Conservation (phyloP, 208 protist genomes). For the Leishmania gerbilli region DNA sequence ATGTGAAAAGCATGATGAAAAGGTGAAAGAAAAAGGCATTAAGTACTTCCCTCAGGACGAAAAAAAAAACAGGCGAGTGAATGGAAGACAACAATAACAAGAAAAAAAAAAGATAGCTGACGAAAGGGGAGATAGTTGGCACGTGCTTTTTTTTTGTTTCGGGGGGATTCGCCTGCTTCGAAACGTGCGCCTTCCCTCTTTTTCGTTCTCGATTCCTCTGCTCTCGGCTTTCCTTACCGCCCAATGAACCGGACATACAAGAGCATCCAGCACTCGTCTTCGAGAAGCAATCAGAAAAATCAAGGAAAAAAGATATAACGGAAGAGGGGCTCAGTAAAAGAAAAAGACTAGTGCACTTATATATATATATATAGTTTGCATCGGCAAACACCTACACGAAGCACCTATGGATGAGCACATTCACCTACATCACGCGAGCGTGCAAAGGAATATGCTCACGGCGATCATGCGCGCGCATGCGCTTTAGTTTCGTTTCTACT, state of each 20-base stretch:
- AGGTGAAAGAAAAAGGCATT: background rate
- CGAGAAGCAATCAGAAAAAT: background rate
- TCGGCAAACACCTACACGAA: background rate
- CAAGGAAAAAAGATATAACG: background rate
- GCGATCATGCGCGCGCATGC: background rate
- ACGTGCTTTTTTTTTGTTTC: background rate
- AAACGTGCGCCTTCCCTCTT: background rate
- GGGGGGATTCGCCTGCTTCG: background rate
- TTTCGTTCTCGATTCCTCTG: background rate
- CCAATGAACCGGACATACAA: background rate
- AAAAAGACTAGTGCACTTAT: background rate
- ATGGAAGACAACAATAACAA: background rate
- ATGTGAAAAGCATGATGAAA: background rate
- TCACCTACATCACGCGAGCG: background rate
- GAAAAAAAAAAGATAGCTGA: background rate
- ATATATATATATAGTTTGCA: background rate
- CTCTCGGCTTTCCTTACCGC: background rate
- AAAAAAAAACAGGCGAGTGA: background rate
- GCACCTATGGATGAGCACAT: background rate
- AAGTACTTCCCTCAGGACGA: background rate
- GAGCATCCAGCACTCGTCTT: background rate
- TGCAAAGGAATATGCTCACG: background rate
- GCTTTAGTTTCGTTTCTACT: background rate
- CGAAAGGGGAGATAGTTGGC: background rate
- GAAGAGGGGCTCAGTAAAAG: background rate